phyloP scores from a whole-genome alignment of 2,329 filamentous ascomycete genomes.

The Talaromyces pinophilus region DNA sequence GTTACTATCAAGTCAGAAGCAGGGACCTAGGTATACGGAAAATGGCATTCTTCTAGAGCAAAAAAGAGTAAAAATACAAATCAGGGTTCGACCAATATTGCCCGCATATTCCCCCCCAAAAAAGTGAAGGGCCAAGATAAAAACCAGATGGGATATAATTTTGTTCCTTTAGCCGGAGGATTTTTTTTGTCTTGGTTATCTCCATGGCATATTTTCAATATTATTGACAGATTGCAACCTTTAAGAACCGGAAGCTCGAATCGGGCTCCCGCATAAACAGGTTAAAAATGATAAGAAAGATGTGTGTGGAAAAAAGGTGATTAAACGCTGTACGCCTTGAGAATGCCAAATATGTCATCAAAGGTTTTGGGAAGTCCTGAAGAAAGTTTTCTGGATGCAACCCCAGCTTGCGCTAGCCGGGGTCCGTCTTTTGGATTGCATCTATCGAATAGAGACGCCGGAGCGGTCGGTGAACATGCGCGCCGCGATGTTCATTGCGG shows the following conservation, averaged over 20 bases:
- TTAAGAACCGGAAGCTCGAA: not conserved
- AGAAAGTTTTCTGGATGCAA: conserved; percentile 18
- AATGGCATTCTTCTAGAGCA: conserved; percentile 6
- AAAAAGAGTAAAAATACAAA: conserved; percentile 9
- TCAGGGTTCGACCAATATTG: conserved; percentile 7
- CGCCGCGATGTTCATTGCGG: conserved; percentile 97
- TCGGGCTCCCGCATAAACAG: not conserved
- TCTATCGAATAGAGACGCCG: conserved; percentile 46
- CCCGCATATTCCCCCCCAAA: conserved; percentile 7
- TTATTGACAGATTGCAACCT: conserved; percentile 18
- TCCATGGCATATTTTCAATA: conserved; percentile 10
- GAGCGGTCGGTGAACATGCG: conserved; percentile 85
- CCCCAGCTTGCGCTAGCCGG: conserved; percentile 2
- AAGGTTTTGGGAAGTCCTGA: conserved; percentile 2
- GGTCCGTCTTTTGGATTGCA: not conserved
- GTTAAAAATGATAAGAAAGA: conserved; percentile 8
- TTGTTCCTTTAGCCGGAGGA: conserved; percentile 10
- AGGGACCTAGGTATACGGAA: not conserved
- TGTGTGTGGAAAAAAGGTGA: not conserved
- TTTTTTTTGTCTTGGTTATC: not conserved
- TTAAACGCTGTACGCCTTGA: conserved; percentile 23
- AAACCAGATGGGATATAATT: conserved; percentile 11
- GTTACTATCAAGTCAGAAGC: not conserved
- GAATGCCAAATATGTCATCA: conserved; percentile 23
- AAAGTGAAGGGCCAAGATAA: not conserved